These are phyloP conservation scores for Talaromyces liani DNA, from an alignment of 495 filamentous ascomycete genomes.

Conservation along the genomic window DNA sequence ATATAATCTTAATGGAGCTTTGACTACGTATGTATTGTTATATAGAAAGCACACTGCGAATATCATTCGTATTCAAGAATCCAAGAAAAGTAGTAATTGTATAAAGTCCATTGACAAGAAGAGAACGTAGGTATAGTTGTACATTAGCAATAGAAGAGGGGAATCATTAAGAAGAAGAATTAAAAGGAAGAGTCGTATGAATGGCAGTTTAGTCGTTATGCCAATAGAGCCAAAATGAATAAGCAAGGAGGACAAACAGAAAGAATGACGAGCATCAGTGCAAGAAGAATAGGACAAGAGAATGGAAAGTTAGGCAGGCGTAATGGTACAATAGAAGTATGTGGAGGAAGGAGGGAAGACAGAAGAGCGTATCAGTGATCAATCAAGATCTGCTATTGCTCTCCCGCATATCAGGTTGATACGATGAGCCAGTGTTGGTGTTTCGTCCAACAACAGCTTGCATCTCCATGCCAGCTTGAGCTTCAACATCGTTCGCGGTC, in stretches of 20 bases:
- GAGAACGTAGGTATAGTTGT: conserved; percentile 6
- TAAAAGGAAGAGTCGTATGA: not conserved
- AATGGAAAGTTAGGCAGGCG: not conserved
- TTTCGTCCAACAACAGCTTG: conserved; percentile 32
- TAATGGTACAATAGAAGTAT: not conserved
- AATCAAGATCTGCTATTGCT: not conserved
- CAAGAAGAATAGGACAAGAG: not conserved
- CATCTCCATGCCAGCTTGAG: conserved; percentile 55
- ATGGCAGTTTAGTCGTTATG: not conserved
- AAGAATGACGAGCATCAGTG: not conserved
- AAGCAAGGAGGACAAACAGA: not conserved
- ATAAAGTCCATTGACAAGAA: not conserved
- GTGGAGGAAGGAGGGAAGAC: not conserved
- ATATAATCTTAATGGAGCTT: not conserved
- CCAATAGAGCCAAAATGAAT: not conserved
- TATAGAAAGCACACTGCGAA: not conserved
- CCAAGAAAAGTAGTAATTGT: not conserved
- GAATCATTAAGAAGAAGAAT: not conserved
- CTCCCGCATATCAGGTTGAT: not conserved
- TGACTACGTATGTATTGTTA: not conserved
- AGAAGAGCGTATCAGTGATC: not conserved
- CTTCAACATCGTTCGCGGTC: conserved; percentile 40
- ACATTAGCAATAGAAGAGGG: not conserved
- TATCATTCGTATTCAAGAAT: not conserved
- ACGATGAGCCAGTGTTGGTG: not conserved